Base-by-base conservation (phyloP, 2,329 filamentous ascomycete species). In the Aspergillus ruber region DNA sequence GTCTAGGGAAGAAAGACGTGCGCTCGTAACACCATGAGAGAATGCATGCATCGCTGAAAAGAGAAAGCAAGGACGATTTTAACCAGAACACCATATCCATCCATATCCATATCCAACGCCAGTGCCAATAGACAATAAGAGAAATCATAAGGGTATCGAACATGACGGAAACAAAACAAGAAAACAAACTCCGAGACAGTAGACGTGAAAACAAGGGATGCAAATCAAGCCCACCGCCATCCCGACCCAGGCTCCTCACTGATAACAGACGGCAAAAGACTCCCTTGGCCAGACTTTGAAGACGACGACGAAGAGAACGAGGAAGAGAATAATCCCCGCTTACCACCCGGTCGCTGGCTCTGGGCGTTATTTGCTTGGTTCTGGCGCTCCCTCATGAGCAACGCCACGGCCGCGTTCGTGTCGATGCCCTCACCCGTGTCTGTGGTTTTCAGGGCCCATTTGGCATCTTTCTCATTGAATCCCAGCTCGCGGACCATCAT, bases 341-440 rank as follows among this genome's bases (percentile, higher is more conserved):
- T 35, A n/a, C 13, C 33, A 12, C 9, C 25, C 10, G 10, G 25
- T 29, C 25, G 25, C 25, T 29, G 25, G 10, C 2, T 29, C 1
- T 29, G 9, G 25, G 10, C 25, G 25, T 29, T 9, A 29, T 10
- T 29, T 4, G 33, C 15, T 8, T 17, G 17, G 15, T 8, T 18
- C 36, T 39, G 15, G 10, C 36, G n/a, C 18, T 39, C 36, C 3
- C 36, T 18, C 7, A 39, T 20, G 51, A 84, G 64, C 48, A 81
- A 57, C 49, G 80, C 74, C 18, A 83, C 74, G 0, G 81, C 81
- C 4, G 75, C 72, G 55, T 81, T 74, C 8, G 79, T 70, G 48
- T 82, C 69, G 52, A 84, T 66, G 1, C 79, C 79, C 52, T 81
- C 77, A 0, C 80, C 81, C 12, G 73, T 74, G 59, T 84, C 81